These are phyloP conservation scores for Umbelopsis sp. DNA, from an alignment of 192 early-diverging fungal genomes.

Conservation along the genomic window DNA sequence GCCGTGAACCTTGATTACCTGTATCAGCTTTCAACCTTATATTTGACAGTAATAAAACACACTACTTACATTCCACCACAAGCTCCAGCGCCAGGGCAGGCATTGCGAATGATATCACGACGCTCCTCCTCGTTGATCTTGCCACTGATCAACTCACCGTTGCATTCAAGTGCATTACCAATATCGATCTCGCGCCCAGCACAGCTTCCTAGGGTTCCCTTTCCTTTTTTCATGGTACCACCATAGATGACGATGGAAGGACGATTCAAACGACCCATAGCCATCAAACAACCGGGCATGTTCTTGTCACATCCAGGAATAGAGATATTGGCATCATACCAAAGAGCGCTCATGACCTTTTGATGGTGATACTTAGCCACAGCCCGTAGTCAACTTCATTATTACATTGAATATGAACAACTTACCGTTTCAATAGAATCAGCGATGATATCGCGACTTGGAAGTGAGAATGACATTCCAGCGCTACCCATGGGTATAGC, in stretches of 20 bases:
- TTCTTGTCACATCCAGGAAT: constrained; percentile 86
- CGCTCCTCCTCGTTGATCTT: constrained; percentile 90
- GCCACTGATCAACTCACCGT: constrained; percentile 91
- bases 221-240: constrained; percentile 87
- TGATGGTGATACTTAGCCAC: background rate
- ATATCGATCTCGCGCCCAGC: constrained; percentile 71
- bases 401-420: background rate
- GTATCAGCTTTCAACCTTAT: background rate
- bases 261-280: constrained; percentile 93
- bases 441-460: constrained; percentile 96
- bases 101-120: constrained; percentile 65
- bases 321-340: constrained; percentile 98
- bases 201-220: constrained; percentile 59
- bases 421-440: constrained; percentile 97
- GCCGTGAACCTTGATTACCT: constrained; percentile 3
- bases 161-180: constrained; percentile 92
- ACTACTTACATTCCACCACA: constrained; percentile 95
- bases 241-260: constrained; percentile 98
- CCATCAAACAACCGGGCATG: constrained; percentile 97
- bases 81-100: constrained; percentile 89
- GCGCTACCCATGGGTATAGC: constrained; percentile 96
- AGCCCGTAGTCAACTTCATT: background rate
- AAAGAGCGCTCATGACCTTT: constrained; percentile 90
- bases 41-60: background rate
- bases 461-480: constrained; percentile 93